phyloP scores from a whole-genome alignment of 352 stramenopile species.

The Phytopythium vexans region DNA sequence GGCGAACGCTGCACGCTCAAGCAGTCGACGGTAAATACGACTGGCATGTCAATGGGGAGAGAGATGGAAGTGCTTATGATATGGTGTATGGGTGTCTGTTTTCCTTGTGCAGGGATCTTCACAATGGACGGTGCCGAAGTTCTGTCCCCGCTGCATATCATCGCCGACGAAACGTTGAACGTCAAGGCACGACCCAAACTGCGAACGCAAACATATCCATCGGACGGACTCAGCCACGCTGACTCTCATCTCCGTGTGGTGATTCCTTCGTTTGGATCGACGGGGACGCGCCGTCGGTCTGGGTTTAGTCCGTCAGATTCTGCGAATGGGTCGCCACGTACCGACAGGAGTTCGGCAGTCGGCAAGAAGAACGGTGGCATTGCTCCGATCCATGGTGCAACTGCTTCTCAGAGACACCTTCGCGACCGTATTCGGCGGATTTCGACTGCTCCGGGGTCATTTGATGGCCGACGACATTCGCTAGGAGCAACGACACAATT shows the following conservation, averaged over 20 bases:
- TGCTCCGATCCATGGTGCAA: conserved; percentile 5
- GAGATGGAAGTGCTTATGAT: background rate
- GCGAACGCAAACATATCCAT: conserved; percentile 17
- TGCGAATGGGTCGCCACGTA: background rate
- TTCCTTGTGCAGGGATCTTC: conserved; percentile 32
- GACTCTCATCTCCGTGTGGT: conserved; percentile 20
- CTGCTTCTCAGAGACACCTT: conserved; percentile 2
- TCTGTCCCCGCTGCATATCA: conserved; percentile 70
- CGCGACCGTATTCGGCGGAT: conserved; percentile 1
- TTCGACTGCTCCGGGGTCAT: background rate
- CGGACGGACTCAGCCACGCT: conserved; percentile 8
- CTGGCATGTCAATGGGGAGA: background rate
- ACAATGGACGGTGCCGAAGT: conserved; percentile 59
- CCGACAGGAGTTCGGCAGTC: background rate
- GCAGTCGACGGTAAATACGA: conserved; percentile 41
- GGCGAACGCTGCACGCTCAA: conserved; percentile 74
- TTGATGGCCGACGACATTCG: background rate
- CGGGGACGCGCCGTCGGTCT: background rate
- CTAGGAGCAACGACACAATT: background rate
- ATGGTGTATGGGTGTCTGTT: no score
- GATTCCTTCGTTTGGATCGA: conserved; percentile 5
- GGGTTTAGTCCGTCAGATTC: background rate
- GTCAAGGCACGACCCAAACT: conserved; percentile 65
- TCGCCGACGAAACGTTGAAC: conserved; percentile 62
- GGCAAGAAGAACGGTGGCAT: conserved; percentile 1